Base-by-base conservation (phyloP, 176 grass and related monocot genomes). In the Poa pratensis region DNA sequence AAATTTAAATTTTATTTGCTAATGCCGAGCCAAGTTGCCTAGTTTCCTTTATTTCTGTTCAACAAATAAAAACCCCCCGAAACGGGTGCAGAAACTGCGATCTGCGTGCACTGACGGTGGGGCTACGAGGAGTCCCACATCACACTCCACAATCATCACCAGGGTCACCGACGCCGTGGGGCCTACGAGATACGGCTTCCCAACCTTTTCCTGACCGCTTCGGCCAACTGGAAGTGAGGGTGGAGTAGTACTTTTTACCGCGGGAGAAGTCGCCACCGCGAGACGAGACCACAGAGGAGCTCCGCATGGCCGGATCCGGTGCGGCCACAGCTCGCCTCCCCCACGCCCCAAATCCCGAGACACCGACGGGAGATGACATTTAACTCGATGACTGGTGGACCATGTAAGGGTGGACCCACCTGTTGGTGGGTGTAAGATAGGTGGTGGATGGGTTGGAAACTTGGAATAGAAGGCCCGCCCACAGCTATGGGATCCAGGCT, bases 401-500 rank as follows among this genome's bases (percentile, higher is more conserved):
- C 14, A 0, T 4, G 0, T 0, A 5, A 20, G 22, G 0, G 0
- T 1, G 69, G 70, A 0, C 87, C 87, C 69, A 69, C n/a, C 10
- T 49, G 77, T 55, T 26, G 4, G 76, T 48, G 69, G 9, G 19
- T 0, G 3, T 0, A 12, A 5, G 22, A 1, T 14, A 78, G 51
- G 4, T 57, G 22, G 4, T 57, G 32, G 60, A 19, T n/a, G 19
- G 13, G 46, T 28, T 16, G 52, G 34, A 35, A 35, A 35, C 34
- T 35, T 35, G 34, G 35, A 34, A 65, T 45, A 30, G 32, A 1
- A 71, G 42, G 73, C 20, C n/a, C n/a, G 22, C 7, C 23, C 54
- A 65, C 87, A 84, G 81, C 81, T 57, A 22, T 43, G 67, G 82
- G 80, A 81, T 89, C 77, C 87, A 85, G 82, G 19, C 88, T 89